These are phyloP conservation scores for Aspergillus wentii DNA, from an alignment of 495 filamentous ascomycete genomes.

Conservation along the genomic window DNA sequence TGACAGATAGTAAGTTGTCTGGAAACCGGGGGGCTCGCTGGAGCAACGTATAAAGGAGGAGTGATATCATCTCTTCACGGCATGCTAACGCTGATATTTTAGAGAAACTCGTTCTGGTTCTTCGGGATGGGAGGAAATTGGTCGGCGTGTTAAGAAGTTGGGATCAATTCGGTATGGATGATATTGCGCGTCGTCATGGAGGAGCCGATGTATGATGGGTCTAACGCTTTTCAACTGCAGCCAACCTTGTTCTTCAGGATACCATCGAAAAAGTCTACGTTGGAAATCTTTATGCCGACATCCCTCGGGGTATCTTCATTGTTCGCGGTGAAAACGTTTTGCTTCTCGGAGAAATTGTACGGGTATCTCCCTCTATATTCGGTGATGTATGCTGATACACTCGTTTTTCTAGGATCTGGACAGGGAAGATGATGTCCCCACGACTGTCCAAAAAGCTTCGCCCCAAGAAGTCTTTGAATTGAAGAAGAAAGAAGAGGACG, in stretches of 20 bases:
- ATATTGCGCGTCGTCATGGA: not conserved
- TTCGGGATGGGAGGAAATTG: conserved; percentile 89
- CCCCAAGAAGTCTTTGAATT: conserved; percentile 65
- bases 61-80: no score
- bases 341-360: conserved; percentile 83
- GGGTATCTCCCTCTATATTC: conserved; percentile 9
- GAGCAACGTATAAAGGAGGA: no score
- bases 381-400: conserved; percentile 5
- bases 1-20: conserved; percentile 81
- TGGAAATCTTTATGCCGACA: conserved; percentile 69
- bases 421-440: conserved; percentile 82
- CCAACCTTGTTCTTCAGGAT: conserved; percentile 90
- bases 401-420: conserved; percentile 65
- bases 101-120: conserved; percentile 90
- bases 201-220: conserved; percentile 7
- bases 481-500: conserved; percentile 61
- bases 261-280: conserved; percentile 83
- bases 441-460: conserved; percentile 60
- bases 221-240: conserved; percentile 36
- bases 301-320: conserved; percentile 76
- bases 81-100: no score
- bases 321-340: conserved; percentile 93
- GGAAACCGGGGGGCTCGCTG: no score
- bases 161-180: conserved; percentile 87
- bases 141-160: conserved; percentile 91